Evolutionary conservation across 345 rosid genomes (phyloP).

Genomic region (Populus deltoides): DNA sequence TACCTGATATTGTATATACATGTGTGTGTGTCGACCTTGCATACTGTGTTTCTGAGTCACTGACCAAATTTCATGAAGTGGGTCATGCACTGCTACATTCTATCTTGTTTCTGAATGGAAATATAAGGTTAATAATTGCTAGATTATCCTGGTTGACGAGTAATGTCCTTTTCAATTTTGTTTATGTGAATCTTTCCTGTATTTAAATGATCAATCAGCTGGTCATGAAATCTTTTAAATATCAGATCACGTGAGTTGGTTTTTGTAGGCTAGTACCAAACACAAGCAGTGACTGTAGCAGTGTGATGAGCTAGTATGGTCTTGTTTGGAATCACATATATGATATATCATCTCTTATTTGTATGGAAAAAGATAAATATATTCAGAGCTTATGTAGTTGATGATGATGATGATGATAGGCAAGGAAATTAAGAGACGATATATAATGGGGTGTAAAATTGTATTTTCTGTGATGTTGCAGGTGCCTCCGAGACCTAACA

Average conservation of each 20-base stretch:
- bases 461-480: constrained; percentile 41
- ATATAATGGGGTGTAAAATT: not conserved
- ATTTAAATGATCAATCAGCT: not conserved
- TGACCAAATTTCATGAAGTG: constrained; percentile 11
- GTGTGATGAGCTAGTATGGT: not conserved
- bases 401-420: not conserved
- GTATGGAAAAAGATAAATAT: not conserved
- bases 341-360: not conserved
- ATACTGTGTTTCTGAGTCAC: not conserved
- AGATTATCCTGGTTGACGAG: not conserved
- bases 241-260: constrained; percentile 41
- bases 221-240: constrained; percentile 5
- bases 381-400: not conserved
- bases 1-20: no score
- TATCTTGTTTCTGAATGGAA: constrained; percentile 22
- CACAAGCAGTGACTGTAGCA: not conserved
- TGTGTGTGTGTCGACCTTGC: no score
- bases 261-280: constrained; percentile 37
- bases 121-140: constrained; percentile 30
- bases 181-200: constrained; percentile 13
- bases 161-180: constrained; percentile 22
- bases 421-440: not conserved
- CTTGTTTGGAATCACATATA: not conserved
- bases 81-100: constrained; percentile 15
- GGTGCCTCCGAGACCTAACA: constrained; percentile 76